Base-by-base conservation (phyloP, 2,329 filamentous ascomycete genomes). In the Ilyonectria sp. region DNA sequence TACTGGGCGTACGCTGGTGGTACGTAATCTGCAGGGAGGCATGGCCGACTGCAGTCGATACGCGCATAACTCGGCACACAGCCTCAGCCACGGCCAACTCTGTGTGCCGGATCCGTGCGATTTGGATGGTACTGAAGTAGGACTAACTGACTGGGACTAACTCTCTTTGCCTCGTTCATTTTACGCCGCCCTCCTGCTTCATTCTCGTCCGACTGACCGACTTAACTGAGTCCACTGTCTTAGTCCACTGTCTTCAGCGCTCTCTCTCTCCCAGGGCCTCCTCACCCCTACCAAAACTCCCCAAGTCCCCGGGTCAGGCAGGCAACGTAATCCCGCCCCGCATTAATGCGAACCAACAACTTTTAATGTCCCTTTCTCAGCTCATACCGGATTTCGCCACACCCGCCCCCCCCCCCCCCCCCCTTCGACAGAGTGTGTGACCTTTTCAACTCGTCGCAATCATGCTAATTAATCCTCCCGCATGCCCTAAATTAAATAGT, bases 51-150 rank as follows among this genome's bases (percentile, higher is more conserved):
- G 40, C 40, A 43, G 40, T n/a, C 40, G 8, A 53, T 58, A 63
- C 61, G 54, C 54, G 61, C 61, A 63, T 63, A 56, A 33, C 43
- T 50, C 60, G 60, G 60, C 60, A 63, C 44, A 26, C 33, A 8
- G 44, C 44, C n/a, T 43, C 40, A n/a, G n/a, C 40, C 40, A n/a
- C 15, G 40, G 17, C 40, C 40, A n/a, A n/a, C 40, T 43, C 3
- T 7, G n/a, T 40, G 26, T 26, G 26, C 26, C 26, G 26, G 26
- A 26, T 26, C 26, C 26, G 26, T 26, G 26, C 26, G 5, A 26
- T 26, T 26, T 26, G 26, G 26, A 23, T 26, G 5, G 26, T 26
- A 26, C 1, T 26, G 23, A 23, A 23, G 3, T 23, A 4, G 23
- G 23, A 23, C 23, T 23, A 23, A 23, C 23, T 23, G 3, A 23